Base-by-base conservation (phyloP, 805 yeast species). In the Hanseniaspora hatyaiensis region DNA sequence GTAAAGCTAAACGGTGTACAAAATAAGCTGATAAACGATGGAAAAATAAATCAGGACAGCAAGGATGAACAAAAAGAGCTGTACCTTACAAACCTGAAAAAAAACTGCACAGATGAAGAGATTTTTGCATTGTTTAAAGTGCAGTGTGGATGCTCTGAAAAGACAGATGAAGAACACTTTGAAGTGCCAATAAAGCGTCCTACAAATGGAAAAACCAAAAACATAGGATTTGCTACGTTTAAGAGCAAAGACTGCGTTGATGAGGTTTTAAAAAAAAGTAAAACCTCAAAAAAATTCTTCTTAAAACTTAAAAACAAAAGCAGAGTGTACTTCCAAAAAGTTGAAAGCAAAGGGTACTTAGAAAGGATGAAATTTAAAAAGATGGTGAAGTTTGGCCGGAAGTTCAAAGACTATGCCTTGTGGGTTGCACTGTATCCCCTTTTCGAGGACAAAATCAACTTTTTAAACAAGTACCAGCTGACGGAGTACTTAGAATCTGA, bases 221-320 rank as follows among this genome's bases (percentile, higher is more conserved):
- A 89, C 0, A 78, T 71, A 59, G 94, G 80, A 0, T 82, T 83
- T 56, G 62, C 83, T 0, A 65, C 74, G 0, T 82, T 75, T 54
- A 50, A 56, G 2, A 60, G 61, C 0, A 57, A 60, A 8, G 68
- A 65, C 1, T 70, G 68, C 2, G 82, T 86, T 0, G 55, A 61
- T 0, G 57, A 58, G 3, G 77, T 85, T 0, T 52, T 78, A 11
- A 56, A 59, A 8, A 52, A 70, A 40, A 66, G 77, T 52, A 65
- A 68, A 8, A 53, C 62, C 0, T 59, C 62, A 3, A 51, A 40
- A 3, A 48, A 48, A 15, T 24, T 19, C 11, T 36, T 41, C 20
- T 30, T 28, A 13, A 16, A 24, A 6, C 20, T 36, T 2, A 9
- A 80, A 1, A 67, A 67, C 33, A 78, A 72, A 0, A 60, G 82